A percentile compares a stretch with the other conserved stretches of the same genome.
phyloP scores from a whole-genome alignment of 257 asterid species.

The Leptodermis oblonga region DNA sequence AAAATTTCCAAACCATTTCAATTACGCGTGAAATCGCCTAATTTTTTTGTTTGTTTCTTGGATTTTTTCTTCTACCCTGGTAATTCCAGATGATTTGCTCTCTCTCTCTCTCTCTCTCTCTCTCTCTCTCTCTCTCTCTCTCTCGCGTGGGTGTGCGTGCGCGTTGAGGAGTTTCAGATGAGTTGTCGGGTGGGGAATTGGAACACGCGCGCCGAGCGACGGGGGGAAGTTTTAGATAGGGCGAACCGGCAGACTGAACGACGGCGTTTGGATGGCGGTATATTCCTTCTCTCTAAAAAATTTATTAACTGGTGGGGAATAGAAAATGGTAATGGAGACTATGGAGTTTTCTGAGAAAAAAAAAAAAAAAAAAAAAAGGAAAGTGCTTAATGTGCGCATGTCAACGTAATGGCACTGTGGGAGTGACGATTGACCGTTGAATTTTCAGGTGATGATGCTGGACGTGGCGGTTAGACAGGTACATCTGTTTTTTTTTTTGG shows the following conservation, averaged over 20 bases:
- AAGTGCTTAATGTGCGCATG: neutral
- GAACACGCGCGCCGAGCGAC: neutral
- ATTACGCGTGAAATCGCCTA: constrained; percentile 6
- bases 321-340: neutral
- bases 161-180: constrained; percentile 6
- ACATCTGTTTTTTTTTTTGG: constrained; percentile 2
- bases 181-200: neutral
- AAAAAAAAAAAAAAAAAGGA: too few species aligned
- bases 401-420: neutral
- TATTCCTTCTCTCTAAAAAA: neutral
- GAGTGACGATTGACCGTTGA: neutral
- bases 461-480: constrained; percentile 11
- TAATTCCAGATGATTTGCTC: neutral
- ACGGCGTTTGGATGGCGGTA: neutral
- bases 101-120: neutral
- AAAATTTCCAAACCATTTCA: constrained; percentile 9
- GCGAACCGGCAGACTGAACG: neutral
- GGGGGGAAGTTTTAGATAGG: neutral
- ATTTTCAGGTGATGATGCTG: neutral
- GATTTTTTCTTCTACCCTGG: neutral
- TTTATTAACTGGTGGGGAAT: neutral
- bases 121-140: neutral
- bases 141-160: constrained; percentile 6
- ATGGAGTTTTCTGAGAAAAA: neutral
- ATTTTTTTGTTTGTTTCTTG: neutral